phyloP scores from a whole-genome alignment of 1,284 basidiomycete species.

The Xerocomus subilludens region DNA sequence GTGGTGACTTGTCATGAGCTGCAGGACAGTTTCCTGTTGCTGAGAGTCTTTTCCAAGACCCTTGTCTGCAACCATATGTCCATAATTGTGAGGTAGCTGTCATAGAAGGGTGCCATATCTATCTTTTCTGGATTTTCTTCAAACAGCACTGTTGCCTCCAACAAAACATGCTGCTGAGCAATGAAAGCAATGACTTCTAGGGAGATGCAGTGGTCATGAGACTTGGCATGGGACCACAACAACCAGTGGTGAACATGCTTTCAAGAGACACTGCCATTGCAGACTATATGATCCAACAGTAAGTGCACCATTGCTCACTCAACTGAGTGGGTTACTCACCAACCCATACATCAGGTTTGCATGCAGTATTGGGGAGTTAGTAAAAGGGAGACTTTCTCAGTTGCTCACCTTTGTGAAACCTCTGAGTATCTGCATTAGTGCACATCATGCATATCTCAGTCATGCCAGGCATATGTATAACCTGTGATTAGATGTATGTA shows the following conservation, averaged over 20 bases:
- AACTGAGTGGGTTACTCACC: too few relatives aligned
- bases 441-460: too few relatives aligned
- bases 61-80: background rate
- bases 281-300: constrained; percentile 17
- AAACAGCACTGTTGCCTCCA: background rate
- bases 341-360: too few relatives aligned
- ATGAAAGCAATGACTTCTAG: background rate
- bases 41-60: background rate
- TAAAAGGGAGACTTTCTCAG: too few relatives aligned
- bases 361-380: too few relatives aligned
- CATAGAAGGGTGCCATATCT: background rate
- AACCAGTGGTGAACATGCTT: constrained; percentile 20
- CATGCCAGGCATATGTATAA: too few relatives aligned
- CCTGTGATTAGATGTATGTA: too few relatives aligned
- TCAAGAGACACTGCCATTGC: constrained; percentile 1
- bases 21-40: background rate
- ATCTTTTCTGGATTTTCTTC: background rate
- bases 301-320: too few relatives aligned
- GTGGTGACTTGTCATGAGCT: too few relatives aligned
- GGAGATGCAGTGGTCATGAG: constrained; percentile 22
- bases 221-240: background rate
- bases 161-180: background rate
- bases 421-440: too few relatives aligned
- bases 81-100: background rate
- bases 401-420: too few relatives aligned